Conservation (phyloP, 331 rosid genomes). For the Phaseolus coccineus region DNA sequence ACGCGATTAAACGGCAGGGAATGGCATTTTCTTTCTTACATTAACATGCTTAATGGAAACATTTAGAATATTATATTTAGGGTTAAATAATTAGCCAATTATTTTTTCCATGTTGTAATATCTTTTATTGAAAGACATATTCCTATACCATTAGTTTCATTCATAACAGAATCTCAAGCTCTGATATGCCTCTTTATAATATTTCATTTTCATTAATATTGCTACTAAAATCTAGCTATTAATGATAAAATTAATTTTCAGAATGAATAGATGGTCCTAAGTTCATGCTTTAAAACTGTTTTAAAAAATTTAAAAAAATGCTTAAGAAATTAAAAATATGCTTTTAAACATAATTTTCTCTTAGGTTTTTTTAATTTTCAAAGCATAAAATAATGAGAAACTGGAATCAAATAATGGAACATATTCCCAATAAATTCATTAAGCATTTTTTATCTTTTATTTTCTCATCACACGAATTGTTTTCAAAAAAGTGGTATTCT, state of each 20-base stretch:
- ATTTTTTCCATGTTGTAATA: neutral
- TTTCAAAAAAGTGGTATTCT: too few relatives aligned
- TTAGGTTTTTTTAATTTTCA: neutral
- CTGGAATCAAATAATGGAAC: neutral
- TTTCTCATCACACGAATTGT: neutral
- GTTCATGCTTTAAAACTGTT: too few relatives aligned
- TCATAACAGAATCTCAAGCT: neutral
- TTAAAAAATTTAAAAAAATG: too few relatives aligned
- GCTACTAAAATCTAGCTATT: neutral
- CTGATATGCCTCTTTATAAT: neutral
- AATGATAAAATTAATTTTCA: neutral
- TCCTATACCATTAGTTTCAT: conserved; percentile 3
- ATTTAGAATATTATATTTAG: neutral
- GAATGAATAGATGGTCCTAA: neutral
- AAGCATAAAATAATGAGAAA: neutral
- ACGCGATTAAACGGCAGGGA: neutral
- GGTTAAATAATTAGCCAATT: neutral
- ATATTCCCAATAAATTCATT: neutral
- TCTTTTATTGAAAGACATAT: neutral
- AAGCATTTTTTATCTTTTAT: neutral
- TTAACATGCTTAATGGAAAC: neutral
- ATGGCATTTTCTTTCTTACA: neutral
- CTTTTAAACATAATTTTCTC: neutral
- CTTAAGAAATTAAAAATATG: neutral
- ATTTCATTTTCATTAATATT: neutral